phyloP scores from a whole-genome alignment of 257 asterid species.

The Parsonsia alboflavescens region DNA sequence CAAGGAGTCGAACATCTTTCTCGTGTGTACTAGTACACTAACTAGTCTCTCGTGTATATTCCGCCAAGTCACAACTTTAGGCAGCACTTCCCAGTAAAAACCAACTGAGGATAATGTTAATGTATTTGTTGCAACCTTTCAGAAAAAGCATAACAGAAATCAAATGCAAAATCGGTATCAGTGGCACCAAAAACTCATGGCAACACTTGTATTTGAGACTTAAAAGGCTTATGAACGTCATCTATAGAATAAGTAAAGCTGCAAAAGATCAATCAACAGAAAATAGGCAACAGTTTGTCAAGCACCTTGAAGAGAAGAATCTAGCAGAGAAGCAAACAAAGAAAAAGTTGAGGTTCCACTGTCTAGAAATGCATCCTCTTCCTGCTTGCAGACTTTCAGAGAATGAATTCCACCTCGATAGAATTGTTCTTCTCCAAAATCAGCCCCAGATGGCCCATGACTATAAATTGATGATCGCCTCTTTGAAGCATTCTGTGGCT shows the following conservation, averaged over 20 bases:
- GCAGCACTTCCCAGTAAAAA: background rate
- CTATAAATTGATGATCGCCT: slow-evolving; percentile 46
- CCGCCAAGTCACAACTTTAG: too few species aligned
- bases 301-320: slow-evolving; percentile 88
- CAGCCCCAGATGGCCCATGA: slow-evolving; percentile 36
- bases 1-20: too few species aligned
- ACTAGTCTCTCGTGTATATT: too few species aligned
- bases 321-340: slow-evolving; percentile 82
- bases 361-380: slow-evolving; percentile 53
- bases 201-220: background rate
- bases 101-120: background rate
- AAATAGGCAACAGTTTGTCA: slow-evolving; percentile 6
- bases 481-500: slow-evolving; percentile 35
- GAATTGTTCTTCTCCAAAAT: slow-evolving; percentile 28
- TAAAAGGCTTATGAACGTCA: background rate
- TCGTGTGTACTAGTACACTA: too few species aligned
- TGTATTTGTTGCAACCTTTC: background rate
- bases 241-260: background rate
- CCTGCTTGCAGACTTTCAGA: slow-evolving; percentile 68
- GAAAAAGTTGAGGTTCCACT: slow-evolving; percentile 60
- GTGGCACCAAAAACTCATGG: background rate
- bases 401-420: slow-evolving; percentile 59
- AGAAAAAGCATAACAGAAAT: background rate
- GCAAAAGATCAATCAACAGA: background rate
- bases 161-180: background rate